Evolutionary conservation across 331 rosid species (phyloP).

Genomic region (Prunus yedoensis): DNA sequence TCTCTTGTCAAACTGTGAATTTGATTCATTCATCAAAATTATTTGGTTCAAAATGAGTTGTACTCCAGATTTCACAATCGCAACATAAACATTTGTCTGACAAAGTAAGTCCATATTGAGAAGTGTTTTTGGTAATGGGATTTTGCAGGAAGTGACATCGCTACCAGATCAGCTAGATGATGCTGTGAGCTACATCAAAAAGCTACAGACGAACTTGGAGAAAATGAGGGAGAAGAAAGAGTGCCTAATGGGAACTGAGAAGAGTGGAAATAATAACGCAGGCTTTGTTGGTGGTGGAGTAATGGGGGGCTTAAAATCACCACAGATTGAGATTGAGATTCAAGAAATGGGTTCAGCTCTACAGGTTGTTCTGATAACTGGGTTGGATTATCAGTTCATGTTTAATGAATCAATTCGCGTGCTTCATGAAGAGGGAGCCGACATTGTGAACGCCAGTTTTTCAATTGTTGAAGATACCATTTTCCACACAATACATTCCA

Average conservation of each 20-base stretch:
- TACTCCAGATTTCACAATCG: background rate
- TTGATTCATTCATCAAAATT: background rate
- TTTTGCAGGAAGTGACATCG: conserved; percentile 44
- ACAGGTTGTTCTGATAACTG: conserved; percentile 50
- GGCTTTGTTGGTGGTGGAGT: background rate
- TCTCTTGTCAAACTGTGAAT: background rate
- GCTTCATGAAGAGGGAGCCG: conserved; percentile 61
- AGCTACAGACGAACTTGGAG: conserved; percentile 55
- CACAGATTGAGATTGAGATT: conserved; percentile 67
- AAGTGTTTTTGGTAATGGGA: background rate
- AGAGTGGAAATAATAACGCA: background rate
- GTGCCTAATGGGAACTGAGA: conserved; percentile 29
- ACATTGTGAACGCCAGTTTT: conserved; percentile 58
- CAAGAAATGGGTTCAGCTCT: conserved; percentile 47
- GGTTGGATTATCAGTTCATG: conserved; percentile 50
- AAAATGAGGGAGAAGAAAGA: conserved; percentile 60
- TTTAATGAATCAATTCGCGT: conserved; percentile 54
- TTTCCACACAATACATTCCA: conserved; percentile 62
- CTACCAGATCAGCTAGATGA: conserved; percentile 62
- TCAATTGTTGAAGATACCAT: conserved; percentile 36
- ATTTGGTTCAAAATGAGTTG: no score
- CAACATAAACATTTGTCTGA: background rate
- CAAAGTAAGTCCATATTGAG: background rate
- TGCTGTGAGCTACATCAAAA: conserved; percentile 66
- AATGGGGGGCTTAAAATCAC: conserved; percentile 18